A percentile compares a stretch with the other conserved stretches of the same genome.
Evolutionary conservation across 495 filamentous ascomycete species (phyloP).

Genomic region (Astrocystis sublimbata): DNA sequence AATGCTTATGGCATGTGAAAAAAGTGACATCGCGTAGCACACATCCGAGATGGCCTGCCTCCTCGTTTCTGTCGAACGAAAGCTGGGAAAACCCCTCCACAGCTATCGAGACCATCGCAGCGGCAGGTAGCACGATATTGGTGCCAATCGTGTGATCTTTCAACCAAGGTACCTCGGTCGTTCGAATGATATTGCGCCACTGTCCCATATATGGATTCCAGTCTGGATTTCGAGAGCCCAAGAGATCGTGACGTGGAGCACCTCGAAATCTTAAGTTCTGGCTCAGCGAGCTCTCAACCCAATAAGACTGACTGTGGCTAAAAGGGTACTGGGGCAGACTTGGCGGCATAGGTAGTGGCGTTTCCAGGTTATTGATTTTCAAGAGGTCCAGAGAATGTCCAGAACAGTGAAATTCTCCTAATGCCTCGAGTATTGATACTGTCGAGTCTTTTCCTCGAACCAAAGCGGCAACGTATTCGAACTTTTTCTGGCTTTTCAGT

Average conservation of each 20-base stretch:
- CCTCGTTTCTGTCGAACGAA: not conserved
- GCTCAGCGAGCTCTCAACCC: conserved; percentile 46
- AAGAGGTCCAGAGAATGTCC: not conserved
- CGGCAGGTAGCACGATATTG: conserved; percentile 45
- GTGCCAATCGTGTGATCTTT: conserved; percentile 44
- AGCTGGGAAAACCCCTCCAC: conserved; percentile 36
- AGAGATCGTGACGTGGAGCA: conserved; percentile 46
- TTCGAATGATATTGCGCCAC: conserved; percentile 51
- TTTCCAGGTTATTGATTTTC: not conserved
- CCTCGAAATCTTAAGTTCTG: conserved; percentile 46
- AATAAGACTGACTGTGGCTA: conserved; percentile 41
- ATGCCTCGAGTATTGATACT: too few species aligned
- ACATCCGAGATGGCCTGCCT: not conserved
- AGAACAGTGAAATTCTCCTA: not conserved
- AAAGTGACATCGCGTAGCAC: not conserved
- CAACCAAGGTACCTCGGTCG: conserved; percentile 50
- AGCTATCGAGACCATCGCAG: conserved; percentile 49
- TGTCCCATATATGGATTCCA: conserved; percentile 42
- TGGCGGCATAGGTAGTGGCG: not conserved
- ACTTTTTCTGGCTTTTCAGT: too few species aligned
- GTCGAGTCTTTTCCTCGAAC: too few species aligned
- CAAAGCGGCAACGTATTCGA: too few species aligned
- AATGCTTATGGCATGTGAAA: conserved; percentile 3
- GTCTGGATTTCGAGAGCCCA: conserved; percentile 45
- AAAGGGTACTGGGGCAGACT: conserved; percentile 52